Base-by-base conservation (phyloP, 345 rosid species). In the Kandelia obovata region DNA sequence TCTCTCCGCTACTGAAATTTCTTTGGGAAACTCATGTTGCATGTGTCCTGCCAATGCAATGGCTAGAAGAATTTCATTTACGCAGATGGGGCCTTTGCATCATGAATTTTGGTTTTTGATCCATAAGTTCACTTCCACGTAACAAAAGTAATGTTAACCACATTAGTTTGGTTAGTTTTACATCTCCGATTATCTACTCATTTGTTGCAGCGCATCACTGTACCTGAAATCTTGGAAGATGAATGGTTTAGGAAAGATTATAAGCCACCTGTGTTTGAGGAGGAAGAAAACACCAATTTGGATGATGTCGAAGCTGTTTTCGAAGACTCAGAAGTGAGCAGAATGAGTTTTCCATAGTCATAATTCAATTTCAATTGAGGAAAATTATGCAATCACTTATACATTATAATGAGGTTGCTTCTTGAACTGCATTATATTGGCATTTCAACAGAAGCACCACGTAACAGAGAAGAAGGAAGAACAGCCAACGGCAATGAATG, bases 301-400 rank as follows among this genome's bases (percentile, higher is more conserved):
- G 96, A 92, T 68, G 96, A 95, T 65, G 84, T 95, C 28, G 96
- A 92, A 72, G 96, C 99, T 65, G 96, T 95, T 77, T 95, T 95
- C 49, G 86, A 87, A 83, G 97, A 95, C 77, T 85, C 94, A 13
- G 89, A 87, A 78, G 99, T 91, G 64, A 80, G 92, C 69, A 62
- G 37, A 39, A 64, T 23, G 69, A 39, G 46, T 53, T 62, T 71
- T 25, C 27, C 47, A n/a, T 37, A 51, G 2, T 17, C 68, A 37
- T 59, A 59, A 64, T 71, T 52, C 1, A 60, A 51, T 26, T 39
- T 23, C 34, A 52, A 52, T 47, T 28, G 72, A 16, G 57, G 31
- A 32, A 69, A 10, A 51, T 61, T 46, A n/a, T 60, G 66, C 51
- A 58, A 26, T 57, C 27, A 53, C 58, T 19, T 51, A 7, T 43